phyloP scores from a whole-genome alignment of 2,329 filamentous ascomycete species.

The Xylariaceae sp. region DNA sequence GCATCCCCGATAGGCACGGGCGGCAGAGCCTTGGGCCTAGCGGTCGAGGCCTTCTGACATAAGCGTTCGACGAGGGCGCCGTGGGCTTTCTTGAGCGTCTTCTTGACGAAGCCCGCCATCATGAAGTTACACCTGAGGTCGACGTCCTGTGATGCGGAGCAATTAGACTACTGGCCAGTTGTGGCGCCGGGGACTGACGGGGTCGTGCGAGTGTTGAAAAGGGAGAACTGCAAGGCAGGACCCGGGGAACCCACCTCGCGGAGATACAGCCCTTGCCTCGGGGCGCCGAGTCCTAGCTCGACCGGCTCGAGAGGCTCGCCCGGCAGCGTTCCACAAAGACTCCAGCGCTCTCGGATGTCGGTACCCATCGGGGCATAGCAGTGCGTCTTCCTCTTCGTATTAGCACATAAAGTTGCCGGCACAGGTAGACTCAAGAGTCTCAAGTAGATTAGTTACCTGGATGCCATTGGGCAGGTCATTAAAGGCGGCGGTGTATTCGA shows the following conservation, averaged over 20 bases:
- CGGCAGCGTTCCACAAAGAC: conserved; percentile 64
- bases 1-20: neutral
- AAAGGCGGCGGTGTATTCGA: conserved; percentile 78
- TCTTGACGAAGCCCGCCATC: conserved; percentile 73
- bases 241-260: conserved; percentile 49
- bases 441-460: conserved; percentile 37
- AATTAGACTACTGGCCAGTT: neutral
- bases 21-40: conserved; percentile 3
- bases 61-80: conserved; percentile 63
- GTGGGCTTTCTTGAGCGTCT: conserved; percentile 75
- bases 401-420: neutral
- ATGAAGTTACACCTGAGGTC: conserved; percentile 77
- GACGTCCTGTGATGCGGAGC: conserved; percentile 51
- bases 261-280: conserved; percentile 68
- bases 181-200: neutral
- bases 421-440: neutral
- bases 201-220: neutral
- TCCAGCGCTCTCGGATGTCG: conserved; percentile 76
- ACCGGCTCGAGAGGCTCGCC: conserved; percentile 63
- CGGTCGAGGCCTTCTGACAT: conserved; percentile 42
- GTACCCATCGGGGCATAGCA: conserved; percentile 78
- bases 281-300: conserved; percentile 64
- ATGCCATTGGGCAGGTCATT: conserved; percentile 68
- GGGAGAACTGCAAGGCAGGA: neutral
- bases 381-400: conserved; percentile 52